phyloP scores from a whole-genome alignment of 2,329 filamentous ascomycete genomes.

The Didymella pomorum region DNA sequence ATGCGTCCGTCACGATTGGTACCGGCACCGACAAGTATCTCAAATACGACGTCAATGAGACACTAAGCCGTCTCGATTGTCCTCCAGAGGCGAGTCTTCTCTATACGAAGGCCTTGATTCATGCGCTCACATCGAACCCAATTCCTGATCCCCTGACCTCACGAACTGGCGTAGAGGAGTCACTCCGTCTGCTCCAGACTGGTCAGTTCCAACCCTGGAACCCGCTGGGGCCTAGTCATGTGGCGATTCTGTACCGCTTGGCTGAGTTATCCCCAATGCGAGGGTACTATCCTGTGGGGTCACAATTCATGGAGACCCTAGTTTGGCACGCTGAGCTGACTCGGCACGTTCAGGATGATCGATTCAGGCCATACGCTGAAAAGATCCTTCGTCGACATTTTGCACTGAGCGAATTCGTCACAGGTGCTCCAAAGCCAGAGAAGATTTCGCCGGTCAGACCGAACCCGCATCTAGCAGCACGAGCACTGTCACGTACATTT shows the following conservation, averaged over 20 bases:
- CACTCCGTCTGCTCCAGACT: slow-evolving; percentile 59
- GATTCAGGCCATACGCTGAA: slow-evolving; percentile 24
- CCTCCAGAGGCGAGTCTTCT: slow-evolving; percentile 63
- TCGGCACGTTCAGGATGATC: slow-evolving; percentile 43
- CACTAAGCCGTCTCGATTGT: slow-evolving; percentile 65
- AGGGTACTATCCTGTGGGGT: slow-evolving; percentile 37
- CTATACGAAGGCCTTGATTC: slow-evolving; percentile 65
- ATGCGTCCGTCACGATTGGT: slow-evolving; percentile 55
- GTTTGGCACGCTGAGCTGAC: slow-evolving; percentile 41
- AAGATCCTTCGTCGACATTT: slow-evolving; percentile 2
- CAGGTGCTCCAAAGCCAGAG: not conserved
- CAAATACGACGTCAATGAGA: slow-evolving; percentile 62
- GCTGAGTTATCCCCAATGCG: slow-evolving; percentile 51
- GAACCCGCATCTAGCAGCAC: slow-evolving; percentile 10
- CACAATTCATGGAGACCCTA: slow-evolving; percentile 42
- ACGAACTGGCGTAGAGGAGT: slow-evolving; percentile 69
- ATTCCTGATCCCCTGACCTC: slow-evolving; percentile 66
- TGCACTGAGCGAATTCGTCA: not conserved
- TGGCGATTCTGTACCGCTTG: slow-evolving; percentile 31
- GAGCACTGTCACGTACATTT: slow-evolving; percentile 4
- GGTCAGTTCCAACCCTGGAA: slow-evolving; percentile 56
- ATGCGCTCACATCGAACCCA: slow-evolving; percentile 67
- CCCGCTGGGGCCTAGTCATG: slow-evolving; percentile 14
- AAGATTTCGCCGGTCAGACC: not conserved
- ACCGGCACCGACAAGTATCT: slow-evolving; percentile 53